These are phyloP conservation scores for Roridomyces roridus DNA, from an alignment of 768 basidiomycete species.

Conservation along the genomic window DNA sequence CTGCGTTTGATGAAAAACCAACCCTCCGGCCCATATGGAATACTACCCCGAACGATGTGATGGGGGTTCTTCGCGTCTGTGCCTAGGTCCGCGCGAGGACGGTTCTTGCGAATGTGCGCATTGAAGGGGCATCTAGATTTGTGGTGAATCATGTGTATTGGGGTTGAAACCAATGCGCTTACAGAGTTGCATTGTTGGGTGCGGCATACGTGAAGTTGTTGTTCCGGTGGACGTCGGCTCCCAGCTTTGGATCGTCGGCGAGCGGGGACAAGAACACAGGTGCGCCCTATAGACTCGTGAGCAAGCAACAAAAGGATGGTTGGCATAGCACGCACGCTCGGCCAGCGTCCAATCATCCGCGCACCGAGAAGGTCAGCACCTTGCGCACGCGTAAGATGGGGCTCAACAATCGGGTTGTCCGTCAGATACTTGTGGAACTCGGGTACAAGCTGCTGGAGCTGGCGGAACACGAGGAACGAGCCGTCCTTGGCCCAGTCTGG, in stretches of 20 bases:
- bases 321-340: conserved; percentile 22
- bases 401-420: conserved; percentile 8
- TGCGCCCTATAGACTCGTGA: conserved; percentile 32
- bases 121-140: conserved; percentile 35
- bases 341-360: conserved; percentile 35
- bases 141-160: too few species aligned
- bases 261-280: conserved; percentile 32
- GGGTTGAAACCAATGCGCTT: too few species aligned
- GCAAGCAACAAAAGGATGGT: too few species aligned
- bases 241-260: conserved; percentile 26
- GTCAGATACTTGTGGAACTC: conserved; percentile 29
- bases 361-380: conserved; percentile 30
- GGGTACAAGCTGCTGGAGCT: conserved; percentile 34
- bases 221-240: conserved; percentile 20
- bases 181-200: too few species aligned
- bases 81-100: conserved; percentile 27
- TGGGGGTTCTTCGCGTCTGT: conserved; percentile 4
- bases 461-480: conserved; percentile 35
- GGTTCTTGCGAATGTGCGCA: conserved; percentile 32
- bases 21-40: conserved; percentile 36
- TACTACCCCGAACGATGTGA: conserved; percentile 35
- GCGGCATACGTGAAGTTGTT: conserved; percentile 40
- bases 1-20: too few species aligned
- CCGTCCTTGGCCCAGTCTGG: conserved; percentile 26
- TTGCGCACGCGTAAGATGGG: conserved; percentile 16